Conservation (phyloP, 371 early-diverging fungal genomes). For the Batrachochytrium dendrobatidis region DNA sequence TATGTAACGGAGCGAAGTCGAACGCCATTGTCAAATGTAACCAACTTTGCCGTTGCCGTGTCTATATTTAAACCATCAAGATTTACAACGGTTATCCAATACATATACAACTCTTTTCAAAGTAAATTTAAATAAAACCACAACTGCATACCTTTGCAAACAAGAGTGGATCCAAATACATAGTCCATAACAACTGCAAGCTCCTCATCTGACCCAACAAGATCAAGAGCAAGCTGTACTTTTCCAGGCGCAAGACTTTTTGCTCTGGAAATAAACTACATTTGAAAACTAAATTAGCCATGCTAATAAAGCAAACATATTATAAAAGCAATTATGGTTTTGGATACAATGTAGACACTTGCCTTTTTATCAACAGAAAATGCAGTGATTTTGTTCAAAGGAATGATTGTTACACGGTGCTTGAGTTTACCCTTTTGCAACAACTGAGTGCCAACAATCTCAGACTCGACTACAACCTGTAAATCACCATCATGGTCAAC, state of each 20-base stretch:
- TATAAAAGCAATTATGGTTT: not conserved
- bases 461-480: conserved; percentile 88
- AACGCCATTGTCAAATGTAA: conserved; percentile 80
- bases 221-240: conserved; percentile 72
- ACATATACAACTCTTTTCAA: too few species aligned
- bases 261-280: conserved; percentile 57
- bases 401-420: conserved; percentile 92
- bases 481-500: not conserved
- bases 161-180: conserved; percentile 90
- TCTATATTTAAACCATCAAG: conserved; percentile 39
- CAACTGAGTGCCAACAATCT: conserved; percentile 77
- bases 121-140: too few species aligned
- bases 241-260: conserved; percentile 71
- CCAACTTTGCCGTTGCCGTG: conserved; percentile 72
- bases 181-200: conserved; percentile 83
- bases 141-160: conserved; percentile 63
- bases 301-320: too few species aligned
- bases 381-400: conserved; percentile 89
- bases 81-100: not conserved
- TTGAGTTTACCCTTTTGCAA: conserved; percentile 71
- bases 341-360: not conserved
- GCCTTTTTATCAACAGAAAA: conserved; percentile 58
- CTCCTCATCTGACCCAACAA: conserved; percentile 75
- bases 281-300: not conserved
- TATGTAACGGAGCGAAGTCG: conserved; percentile 85